Evolutionary conservation across 2,329 filamentous ascomycete species (phyloP), one percentile per base, ranked within the genome.

Genomic region (Metarhizium humberi): DNA sequence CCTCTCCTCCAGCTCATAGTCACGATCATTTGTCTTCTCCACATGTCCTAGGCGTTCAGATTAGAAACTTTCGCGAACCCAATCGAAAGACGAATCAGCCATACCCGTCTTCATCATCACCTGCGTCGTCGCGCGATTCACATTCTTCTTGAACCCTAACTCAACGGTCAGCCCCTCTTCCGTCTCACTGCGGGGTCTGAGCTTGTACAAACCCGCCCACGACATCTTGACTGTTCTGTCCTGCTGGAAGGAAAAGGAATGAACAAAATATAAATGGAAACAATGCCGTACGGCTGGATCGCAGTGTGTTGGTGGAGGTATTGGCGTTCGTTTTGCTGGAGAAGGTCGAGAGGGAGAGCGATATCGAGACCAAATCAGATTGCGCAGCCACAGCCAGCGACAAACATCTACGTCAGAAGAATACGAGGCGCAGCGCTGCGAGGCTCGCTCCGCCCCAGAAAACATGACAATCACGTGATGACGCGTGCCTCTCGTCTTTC

Each of bases 61-160:
- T 59, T n/a, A 57, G 50, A 50, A 11, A 38, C 4, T 16, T 18
- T 11, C 18, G 13, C 14, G 8, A 29, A 11, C 30, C 3, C 6
- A 30, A 14, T 16, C 11, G 14, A 5, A 18, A n/a, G 6, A 30
- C 10, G 18, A 11, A 16, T 40, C 6, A 14, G 25, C 66, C 78
- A 61, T 72, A 88, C 86, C 90, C 56, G 92, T 95, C 82, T 99
- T 99, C 92, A 99, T 97, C 90, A 99, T 96, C 60, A 97, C 92
- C 85, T 96, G 92, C 76, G 95, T 99, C 74, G 92, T 96, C 66
- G 92, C 92, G 77, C 94, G 90, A 79, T 94, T 92, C 78, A 97
- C 92, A 85, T 95, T 95, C 74, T 95, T 96, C 78, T 94, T 76
- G 66, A 76, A 76, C 61, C 74, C 74, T 75, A 61, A 50, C 59